A percentile compares a stretch with the other conserved stretches of the same genome.
Evolutionary conservation across 345 rosid genomes (phyloP).

Genomic region (Eucalyptus marginata): DNA sequence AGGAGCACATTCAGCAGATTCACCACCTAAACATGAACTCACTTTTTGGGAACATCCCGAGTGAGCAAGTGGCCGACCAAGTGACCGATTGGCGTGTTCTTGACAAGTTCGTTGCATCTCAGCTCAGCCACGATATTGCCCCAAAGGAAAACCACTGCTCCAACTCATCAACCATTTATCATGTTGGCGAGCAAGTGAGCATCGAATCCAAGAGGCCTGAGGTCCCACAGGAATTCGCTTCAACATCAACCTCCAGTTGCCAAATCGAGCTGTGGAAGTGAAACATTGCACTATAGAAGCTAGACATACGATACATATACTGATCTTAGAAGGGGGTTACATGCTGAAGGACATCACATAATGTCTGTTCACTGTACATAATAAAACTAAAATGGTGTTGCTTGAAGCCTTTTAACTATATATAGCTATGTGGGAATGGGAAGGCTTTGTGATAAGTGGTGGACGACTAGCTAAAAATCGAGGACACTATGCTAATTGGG

Average conservation of each 20-base stretch:
- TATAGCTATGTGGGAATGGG: background rate
- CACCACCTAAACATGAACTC: conserved; percentile 47
- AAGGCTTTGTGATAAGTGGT: background rate
- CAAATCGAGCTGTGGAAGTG: conserved; percentile 90
- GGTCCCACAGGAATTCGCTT: conserved; percentile 32
- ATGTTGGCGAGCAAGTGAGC: conserved; percentile 29
- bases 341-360: background rate
- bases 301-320: conserved; percentile 8
- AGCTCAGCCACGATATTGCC: conserved; percentile 77
- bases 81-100: conserved; percentile 93
- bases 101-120: conserved; percentile 95
- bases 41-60: conserved; percentile 6
- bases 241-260: conserved; percentile 57
- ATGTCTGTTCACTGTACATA: conserved; percentile 33
- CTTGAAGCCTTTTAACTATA: background rate
- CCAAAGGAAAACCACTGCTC: conserved; percentile 18
- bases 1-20: conserved; percentile 31
- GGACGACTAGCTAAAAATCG: background rate
- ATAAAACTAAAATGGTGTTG: conserved; percentile 27
- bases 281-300: conserved; percentile 6
- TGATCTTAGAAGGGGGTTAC: conserved; percentile 30
- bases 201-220: conserved; percentile 40
- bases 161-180: conserved; percentile 12
- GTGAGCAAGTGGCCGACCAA: conserved; percentile 60
- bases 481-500: background rate